These are phyloP conservation scores for Ogataea kodamae DNA, from an alignment of 805 yeast genomes.

Conservation along the genomic window DNA sequence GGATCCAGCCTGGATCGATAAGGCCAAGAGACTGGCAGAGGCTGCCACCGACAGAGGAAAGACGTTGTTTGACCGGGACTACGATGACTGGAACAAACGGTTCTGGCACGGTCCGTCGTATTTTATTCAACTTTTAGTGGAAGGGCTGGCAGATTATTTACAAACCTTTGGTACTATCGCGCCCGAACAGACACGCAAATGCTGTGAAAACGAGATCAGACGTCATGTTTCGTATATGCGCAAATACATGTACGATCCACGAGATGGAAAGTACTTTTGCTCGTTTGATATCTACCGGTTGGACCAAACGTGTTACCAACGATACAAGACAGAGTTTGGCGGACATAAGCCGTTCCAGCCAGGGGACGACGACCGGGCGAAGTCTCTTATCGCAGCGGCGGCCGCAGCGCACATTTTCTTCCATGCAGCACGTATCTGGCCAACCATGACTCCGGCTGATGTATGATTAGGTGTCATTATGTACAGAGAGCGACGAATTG, in stretches of 20 bases:
- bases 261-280: constrained; percentile 58
- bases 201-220: constrained; percentile 39
- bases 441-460: constrained; percentile 30
- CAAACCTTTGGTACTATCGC: constrained; percentile 43
- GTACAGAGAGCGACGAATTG: no score
- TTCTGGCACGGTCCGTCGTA: constrained; percentile 68
- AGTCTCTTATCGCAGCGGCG: constrained; percentile 56
- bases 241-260: constrained; percentile 53
- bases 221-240: constrained; percentile 57
- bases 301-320: constrained; percentile 45
- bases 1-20: constrained; percentile 46
- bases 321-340: constrained; percentile 53
- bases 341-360: constrained; percentile 50
- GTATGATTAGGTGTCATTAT: no score
- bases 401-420: constrained; percentile 68
- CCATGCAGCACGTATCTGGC: constrained; percentile 59
- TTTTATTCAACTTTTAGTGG: constrained; percentile 61
- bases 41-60: constrained; percentile 56
- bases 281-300: constrained; percentile 56
- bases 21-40: constrained; percentile 48
- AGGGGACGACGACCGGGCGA: constrained; percentile 48
- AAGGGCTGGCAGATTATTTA: constrained; percentile 65
- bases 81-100: constrained; percentile 45
- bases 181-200: constrained; percentile 33
- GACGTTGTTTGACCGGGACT: constrained; percentile 62